phyloP scores from a whole-genome alignment of 352 stramenopile genomes.

The Globisporangium middletonii region DNA sequence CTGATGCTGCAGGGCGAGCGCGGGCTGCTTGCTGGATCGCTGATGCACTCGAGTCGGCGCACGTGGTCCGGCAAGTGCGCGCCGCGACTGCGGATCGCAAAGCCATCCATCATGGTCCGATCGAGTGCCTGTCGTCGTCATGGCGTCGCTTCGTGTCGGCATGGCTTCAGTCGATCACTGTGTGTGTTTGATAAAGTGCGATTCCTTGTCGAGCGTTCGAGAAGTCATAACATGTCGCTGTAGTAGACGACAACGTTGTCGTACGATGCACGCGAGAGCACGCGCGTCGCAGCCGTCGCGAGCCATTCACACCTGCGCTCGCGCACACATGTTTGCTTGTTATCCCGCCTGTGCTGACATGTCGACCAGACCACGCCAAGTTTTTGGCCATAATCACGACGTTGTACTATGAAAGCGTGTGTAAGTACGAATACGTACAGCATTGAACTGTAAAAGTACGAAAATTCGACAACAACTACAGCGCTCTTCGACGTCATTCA shows the following conservation, averaged over 20 bases:
- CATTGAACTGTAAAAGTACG: too few species aligned
- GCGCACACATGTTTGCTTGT: neutral
- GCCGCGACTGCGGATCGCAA: conserved; percentile 23
- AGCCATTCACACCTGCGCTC: neutral
- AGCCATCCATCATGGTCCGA: conserved; percentile 11
- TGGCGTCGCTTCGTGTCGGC: neutral
- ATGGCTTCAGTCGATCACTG: neutral
- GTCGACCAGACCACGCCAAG: too few species aligned
- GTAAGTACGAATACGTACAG: too few species aligned
- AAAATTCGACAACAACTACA: too few species aligned
- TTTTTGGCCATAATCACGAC: too few species aligned
- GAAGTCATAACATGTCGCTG: neutral
- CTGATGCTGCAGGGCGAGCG: neutral
- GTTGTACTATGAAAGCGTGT: too few species aligned
- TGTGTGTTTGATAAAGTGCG: neutral
- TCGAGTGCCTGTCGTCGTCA: neutral
- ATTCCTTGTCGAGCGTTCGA: neutral
- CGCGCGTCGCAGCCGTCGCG: too few species aligned
- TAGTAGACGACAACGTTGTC: neutral
- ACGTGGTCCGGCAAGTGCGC: conserved; percentile 30
- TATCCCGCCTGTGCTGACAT: neutral
- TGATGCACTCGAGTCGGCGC: conserved; percentile 24
- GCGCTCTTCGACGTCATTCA: neutral
- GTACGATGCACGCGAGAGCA: too few species aligned
- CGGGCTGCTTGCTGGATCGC: neutral